Conservation (phyloP, 345 rosid genomes). For the Moricandia arvensis region DNA sequence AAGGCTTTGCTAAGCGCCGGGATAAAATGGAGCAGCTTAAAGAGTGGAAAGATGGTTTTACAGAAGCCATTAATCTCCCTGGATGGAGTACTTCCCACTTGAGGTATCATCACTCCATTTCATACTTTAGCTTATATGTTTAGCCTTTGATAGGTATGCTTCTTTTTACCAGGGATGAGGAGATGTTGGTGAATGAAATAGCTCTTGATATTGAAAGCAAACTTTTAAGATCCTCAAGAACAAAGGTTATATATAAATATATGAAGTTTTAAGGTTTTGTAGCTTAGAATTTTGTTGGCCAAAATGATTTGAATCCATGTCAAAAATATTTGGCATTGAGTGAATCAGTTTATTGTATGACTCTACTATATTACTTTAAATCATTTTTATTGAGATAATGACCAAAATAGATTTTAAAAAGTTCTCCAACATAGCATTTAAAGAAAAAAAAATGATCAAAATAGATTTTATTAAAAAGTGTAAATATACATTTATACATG, state of each 20-base stretch:
- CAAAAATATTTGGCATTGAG: background rate
- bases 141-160: background rate
- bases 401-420: too few species aligned
- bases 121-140: background rate
- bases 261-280: background rate
- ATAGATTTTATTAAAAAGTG: too few species aligned
- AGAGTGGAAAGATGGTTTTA: conserved; percentile 11
- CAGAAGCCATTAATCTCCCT: conserved; percentile 20
- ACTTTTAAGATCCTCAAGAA: conserved; percentile 20
- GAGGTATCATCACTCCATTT: conserved; percentile 11
- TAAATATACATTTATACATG: too few species aligned
- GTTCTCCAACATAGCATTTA: too few species aligned
- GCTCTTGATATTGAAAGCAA: conserved; percentile 23
- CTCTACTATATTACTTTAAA: background rate
- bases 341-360: background rate
- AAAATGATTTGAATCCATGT: background rate
- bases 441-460: too few species aligned
- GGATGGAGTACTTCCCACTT: conserved; percentile 21
- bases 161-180: conserved; percentile 15
- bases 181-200: conserved; percentile 27
- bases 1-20: conserved; percentile 14
- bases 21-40: conserved; percentile 12
- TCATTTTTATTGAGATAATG: too few species aligned
- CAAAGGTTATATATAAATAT: background rate
- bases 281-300: background rate